Conservation (phyloP, 768 basidiomycete genomes). For the Hydnomerulius pinastri region DNA sequence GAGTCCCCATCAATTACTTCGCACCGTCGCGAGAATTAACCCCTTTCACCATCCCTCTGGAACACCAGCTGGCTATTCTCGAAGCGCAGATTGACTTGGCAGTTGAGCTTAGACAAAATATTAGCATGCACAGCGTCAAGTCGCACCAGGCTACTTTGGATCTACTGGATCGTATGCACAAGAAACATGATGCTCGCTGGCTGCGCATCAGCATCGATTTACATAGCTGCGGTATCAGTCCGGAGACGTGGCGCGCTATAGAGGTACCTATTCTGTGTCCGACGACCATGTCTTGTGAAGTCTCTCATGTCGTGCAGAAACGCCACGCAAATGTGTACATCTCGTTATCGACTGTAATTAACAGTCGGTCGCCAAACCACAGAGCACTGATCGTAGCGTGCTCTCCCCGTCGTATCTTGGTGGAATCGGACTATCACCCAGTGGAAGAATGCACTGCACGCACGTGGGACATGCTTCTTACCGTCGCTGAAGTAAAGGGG, state of each 20-base stretch:
- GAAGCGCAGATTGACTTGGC: constrained; percentile 88
- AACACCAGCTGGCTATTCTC: constrained; percentile 80
- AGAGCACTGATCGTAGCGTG: constrained; percentile 64
- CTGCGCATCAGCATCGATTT: constrained; percentile 77
- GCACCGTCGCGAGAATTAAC: constrained; percentile 59
- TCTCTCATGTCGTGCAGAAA: constrained; percentile 45
- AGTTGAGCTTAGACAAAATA: constrained; percentile 70
- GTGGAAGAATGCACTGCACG: constrained; percentile 55
- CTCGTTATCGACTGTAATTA: constrained; percentile 87
- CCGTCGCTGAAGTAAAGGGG: constrained; percentile 72
- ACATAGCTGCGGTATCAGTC: constrained; percentile 86
- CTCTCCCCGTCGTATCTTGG: constrained; percentile 67
- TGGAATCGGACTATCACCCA: constrained; percentile 84
- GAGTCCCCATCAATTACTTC: constrained; percentile 62
- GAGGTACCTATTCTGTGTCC: constrained; percentile 52
- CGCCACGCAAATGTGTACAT: constrained; percentile 77
- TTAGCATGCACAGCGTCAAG: constrained; percentile 89
- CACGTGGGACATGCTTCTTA: constrained; percentile 78
- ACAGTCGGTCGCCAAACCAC: constrained; percentile 67
- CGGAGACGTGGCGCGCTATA: constrained; percentile 71
- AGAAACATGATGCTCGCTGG: constrained; percentile 60
- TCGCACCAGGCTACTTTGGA: constrained; percentile 68
- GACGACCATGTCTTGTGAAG: background rate
- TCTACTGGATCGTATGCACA: constrained; percentile 59
- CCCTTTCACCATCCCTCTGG: constrained; percentile 74